Percentiles rank a stretch among this genome's conserved stretches.
phyloP scores from a whole-genome alignment of 2,329 filamentous ascomycete species.

The Pestalotiopsis sp. region DNA sequence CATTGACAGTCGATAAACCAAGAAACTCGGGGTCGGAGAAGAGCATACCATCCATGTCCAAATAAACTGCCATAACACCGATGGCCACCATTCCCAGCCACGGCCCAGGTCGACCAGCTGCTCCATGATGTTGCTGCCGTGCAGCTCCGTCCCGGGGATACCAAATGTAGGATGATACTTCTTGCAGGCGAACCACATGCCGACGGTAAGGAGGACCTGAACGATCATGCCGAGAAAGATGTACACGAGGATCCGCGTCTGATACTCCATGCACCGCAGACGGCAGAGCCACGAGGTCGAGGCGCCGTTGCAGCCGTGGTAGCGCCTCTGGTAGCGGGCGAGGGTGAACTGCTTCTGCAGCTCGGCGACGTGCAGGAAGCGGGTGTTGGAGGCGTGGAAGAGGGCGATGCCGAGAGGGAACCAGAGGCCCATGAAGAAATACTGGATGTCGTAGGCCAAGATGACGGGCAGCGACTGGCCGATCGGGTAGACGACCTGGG shows the following conservation, averaged over 20 bases:
- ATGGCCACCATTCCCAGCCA: conserved; percentile 65
- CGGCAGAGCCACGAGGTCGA: conserved; percentile 35
- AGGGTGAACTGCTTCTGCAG: conserved; percentile 47
- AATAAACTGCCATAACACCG: conserved; percentile 55
- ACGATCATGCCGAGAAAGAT: conserved; percentile 51
- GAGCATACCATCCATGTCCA: conserved; percentile 52
- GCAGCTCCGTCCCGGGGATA: conserved; percentile 38
- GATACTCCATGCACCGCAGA: conserved; percentile 39
- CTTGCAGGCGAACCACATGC: conserved; percentile 59
- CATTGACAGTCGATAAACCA: not conserved
- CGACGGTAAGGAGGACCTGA: conserved; percentile 54
- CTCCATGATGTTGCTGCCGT: conserved; percentile 37
- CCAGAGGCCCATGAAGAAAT: conserved; percentile 63
- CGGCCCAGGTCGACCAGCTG: conserved; percentile 43
- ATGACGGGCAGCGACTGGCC: conserved; percentile 42
- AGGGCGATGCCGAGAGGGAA: conserved; percentile 60
- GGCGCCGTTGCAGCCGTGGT: conserved; percentile 27
- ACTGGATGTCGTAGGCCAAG: conserved; percentile 52
- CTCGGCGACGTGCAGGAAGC: conserved; percentile 53
- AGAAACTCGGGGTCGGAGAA: too few species aligned
- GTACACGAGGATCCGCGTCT: conserved; percentile 43
- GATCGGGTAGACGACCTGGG: conserved; percentile 46
- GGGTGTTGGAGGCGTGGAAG: conserved; percentile 59
- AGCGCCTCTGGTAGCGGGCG: conserved; percentile 17
- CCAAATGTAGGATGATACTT: conserved; percentile 61